These are phyloP conservation scores for Pseudocercospora eumusae DNA, from an alignment of 2,329 filamentous ascomycete species.

Conservation along the genomic window DNA sequence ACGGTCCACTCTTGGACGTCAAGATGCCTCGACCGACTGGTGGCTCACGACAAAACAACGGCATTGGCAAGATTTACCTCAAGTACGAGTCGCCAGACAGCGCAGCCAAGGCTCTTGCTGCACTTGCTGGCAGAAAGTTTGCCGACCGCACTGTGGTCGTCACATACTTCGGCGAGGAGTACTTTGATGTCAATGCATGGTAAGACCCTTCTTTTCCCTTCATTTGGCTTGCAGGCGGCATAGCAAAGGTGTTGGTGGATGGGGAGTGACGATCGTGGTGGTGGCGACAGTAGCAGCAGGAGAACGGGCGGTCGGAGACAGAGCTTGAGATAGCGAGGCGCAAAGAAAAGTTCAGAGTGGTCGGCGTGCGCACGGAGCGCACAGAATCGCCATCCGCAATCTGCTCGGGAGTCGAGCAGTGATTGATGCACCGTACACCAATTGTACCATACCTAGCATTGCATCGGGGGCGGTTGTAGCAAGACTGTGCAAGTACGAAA, in stretches of 20 bases:
- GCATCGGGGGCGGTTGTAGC: constrained; percentile 1
- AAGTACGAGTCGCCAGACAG: constrained; percentile 81
- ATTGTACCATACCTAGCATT: constrained; percentile 5
- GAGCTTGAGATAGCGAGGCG: not conserved
- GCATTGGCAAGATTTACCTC: constrained; percentile 96
- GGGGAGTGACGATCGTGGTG: not conserved
- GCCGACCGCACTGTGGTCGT: constrained; percentile 93
- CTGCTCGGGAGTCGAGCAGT: not conserved
- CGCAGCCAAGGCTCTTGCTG: constrained; percentile 79
- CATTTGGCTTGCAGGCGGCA: not conserved
- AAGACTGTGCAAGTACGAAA: constrained; percentile 3
- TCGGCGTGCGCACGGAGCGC: not conserved
- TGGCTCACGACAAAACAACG: constrained; percentile 78
- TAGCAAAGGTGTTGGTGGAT: constrained; percentile 6
- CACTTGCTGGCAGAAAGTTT: constrained; percentile 94
- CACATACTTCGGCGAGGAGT: constrained; percentile 97
- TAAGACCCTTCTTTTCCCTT: constrained; percentile 46
- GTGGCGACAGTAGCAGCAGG: not conserved
- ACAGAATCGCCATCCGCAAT: not conserved
- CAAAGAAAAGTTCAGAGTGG: not conserved
- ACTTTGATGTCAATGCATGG: constrained; percentile 90
- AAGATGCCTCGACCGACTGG: constrained; percentile 89
- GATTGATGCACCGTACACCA: not conserved
- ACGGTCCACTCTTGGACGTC: constrained; percentile 78
- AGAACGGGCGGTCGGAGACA: not conserved